These are phyloP conservation scores for Reticulascus tulasneorum DNA, from an alignment of 2,329 filamentous ascomycete species.

Conservation along the genomic window DNA sequence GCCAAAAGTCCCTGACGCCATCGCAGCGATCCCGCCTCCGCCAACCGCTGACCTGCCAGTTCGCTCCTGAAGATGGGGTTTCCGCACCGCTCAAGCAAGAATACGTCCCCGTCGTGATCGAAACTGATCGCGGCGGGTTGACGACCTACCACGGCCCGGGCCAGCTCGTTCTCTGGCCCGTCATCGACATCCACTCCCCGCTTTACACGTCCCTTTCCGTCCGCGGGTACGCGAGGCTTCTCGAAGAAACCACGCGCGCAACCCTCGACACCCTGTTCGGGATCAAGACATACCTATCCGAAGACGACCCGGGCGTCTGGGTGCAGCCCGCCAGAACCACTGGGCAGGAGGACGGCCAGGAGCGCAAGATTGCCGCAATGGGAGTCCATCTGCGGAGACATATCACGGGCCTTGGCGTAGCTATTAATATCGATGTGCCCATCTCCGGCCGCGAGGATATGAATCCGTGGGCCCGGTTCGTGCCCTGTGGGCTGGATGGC, in stretches of 20 bases:
- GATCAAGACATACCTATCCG: slow-evolving; percentile 52
- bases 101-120: slow-evolving; percentile 56
- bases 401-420: slow-evolving; percentile 80
- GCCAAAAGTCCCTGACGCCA: slow-evolving; percentile 56
- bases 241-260: slow-evolving; percentile 73
- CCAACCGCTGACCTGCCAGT: slow-evolving; percentile 33
- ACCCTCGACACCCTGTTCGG: slow-evolving; percentile 54
- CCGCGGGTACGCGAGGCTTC: slow-evolving; percentile 69
- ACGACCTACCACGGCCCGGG: slow-evolving; percentile 95
- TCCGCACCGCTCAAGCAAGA: slow-evolving; percentile 27
- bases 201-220: slow-evolving; percentile 60
- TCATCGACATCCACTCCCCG: slow-evolving; percentile 69
- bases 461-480: slow-evolving; percentile 66
- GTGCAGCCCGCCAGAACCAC: slow-evolving; percentile 31
- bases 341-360: slow-evolving; percentile 21
- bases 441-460: slow-evolving; percentile 28
- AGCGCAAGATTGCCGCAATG: slow-evolving; percentile 80
- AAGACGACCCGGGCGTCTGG: slow-evolving; percentile 88
- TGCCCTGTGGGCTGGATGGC: slow-evolving; percentile 83
- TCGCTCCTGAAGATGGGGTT: no score
- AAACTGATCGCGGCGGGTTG: slow-evolving; percentile 79
- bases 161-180: slow-evolving; percentile 87
- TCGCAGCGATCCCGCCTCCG: slow-evolving; percentile 42
- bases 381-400: slow-evolving; percentile 88
- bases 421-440: slow-evolving; percentile 70